phyloP scores from a whole-genome alignment of 2,329 filamentous ascomycete species.

The Colletotrichum sp. region DNA sequence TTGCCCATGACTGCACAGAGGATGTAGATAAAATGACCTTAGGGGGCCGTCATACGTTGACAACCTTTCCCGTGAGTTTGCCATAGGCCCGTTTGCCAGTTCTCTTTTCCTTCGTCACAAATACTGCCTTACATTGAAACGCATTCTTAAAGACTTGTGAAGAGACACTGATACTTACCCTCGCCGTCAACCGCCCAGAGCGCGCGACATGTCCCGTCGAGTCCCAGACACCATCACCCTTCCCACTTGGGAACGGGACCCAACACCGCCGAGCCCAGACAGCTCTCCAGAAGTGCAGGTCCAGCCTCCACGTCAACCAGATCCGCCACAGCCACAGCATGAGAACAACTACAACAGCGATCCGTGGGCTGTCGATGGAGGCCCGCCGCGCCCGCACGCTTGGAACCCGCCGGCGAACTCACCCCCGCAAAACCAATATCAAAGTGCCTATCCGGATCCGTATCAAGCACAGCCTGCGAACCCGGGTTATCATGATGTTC shows the following conservation, averaged over 20 bases:
- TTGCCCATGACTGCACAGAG: background rate
- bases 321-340: background rate
- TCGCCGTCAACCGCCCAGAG: background rate
- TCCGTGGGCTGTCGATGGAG: background rate
- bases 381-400: background rate
- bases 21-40: background rate
- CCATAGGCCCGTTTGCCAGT: background rate
- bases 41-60: background rate
- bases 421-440: background rate
- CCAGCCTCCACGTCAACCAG: background rate
- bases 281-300: background rate
- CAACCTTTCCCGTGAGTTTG: background rate
- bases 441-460: background rate
- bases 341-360: background rate
- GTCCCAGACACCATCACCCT: conserved; percentile 5
- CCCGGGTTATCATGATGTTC: background rate
- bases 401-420: background rate
- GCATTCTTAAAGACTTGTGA: background rate
- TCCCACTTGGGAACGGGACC: background rate
- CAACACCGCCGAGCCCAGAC: background rate
- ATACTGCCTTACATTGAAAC: background rate
- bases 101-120: background rate
- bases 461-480: background rate
- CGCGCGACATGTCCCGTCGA: background rate
- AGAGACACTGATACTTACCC: background rate